These are phyloP conservation scores for Tylopilus sp. DNA, from an alignment of 768 basidiomycete species.

Conservation along the genomic window DNA sequence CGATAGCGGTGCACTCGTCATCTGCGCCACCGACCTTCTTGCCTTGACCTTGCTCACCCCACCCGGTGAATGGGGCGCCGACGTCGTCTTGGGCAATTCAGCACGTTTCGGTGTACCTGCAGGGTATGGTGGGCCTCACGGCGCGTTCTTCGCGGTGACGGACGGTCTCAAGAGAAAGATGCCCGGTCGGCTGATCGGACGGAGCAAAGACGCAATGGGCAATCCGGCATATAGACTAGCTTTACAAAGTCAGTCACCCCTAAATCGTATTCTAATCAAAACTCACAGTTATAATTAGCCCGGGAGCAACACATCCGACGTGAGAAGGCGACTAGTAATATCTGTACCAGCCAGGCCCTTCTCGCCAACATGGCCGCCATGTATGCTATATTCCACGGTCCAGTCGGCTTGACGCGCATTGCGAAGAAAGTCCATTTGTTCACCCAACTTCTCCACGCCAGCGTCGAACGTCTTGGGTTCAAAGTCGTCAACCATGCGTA, in stretches of 20 bases:
- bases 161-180: conserved; percentile 94
- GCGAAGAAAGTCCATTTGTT: conserved; percentile 88
- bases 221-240: conserved; percentile 89
- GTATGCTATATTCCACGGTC: conserved; percentile 97
- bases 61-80: conserved; percentile 98
- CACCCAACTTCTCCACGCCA: conserved; percentile 68
- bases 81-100: conserved; percentile 92
- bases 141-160: conserved; percentile 93
- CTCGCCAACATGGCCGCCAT: conserved; percentile 99
- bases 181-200: conserved; percentile 95
- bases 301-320: conserved; percentile 96
- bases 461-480: conserved; percentile 74
- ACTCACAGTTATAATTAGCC: conserved; percentile 43
- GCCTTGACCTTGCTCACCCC: conserved; percentile 91
- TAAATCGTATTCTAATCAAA: background rate
- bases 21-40: conserved; percentile 88
- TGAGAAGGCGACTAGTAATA: conserved; percentile 97
- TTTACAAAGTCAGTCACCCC: conserved; percentile 73
- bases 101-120: conserved; percentile 95
- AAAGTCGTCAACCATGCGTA: conserved; percentile 63
- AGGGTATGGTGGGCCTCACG: conserved; percentile 98
- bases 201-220: conserved; percentile 81
- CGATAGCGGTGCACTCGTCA: conserved; percentile 70
- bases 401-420: conserved; percentile 78
- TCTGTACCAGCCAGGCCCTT: conserved; percentile 96